Percentiles rank a stretch among this genome's conserved stretches.
Evolutionary conservation across 805 yeast species (phyloP).

Genomic region (Maudiozyma bulderi): DNA sequence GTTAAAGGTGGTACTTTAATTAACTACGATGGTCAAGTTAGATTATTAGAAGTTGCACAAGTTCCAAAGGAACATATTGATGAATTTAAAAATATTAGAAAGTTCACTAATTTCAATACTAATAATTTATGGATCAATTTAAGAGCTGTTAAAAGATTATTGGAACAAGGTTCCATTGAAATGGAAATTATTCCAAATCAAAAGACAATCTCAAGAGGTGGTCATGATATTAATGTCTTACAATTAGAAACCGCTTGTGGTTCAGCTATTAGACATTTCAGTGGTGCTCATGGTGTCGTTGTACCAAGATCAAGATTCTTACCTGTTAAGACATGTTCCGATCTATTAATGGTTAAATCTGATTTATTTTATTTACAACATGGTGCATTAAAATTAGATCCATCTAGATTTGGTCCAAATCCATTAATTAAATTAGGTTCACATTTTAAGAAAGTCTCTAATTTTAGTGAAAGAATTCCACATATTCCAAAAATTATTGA

Average conservation of each 20-base stretch:
- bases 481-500: slow-evolving; percentile 92
- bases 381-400: slow-evolving; percentile 79
- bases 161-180: slow-evolving; percentile 71
- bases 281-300: slow-evolving; percentile 93
- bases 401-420: slow-evolving; percentile 77
- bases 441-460: slow-evolving; percentile 90
- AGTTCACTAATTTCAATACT: slow-evolving; percentile 96
- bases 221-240: slow-evolving; percentile 75
- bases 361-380: slow-evolving; percentile 86
- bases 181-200: slow-evolving; percentile 94
- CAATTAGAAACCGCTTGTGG: slow-evolving; percentile 99
- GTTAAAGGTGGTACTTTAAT: slow-evolving; percentile 99
- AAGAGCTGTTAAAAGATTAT: slow-evolving; percentile 85
- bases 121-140: slow-evolving; percentile 96
- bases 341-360: slow-evolving; percentile 85
- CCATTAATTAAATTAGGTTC: slow-evolving; percentile 95
- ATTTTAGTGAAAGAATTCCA: slow-evolving; percentile 71
- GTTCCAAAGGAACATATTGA: slow-evolving; percentile 98
- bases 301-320: slow-evolving; percentile 97
- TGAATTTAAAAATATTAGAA: slow-evolving; percentile 95
- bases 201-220: slow-evolving; percentile 65
- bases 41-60: slow-evolving; percentile 84
- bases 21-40: slow-evolving; percentile 88
- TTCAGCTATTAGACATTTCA: slow-evolving; percentile 94
- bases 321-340: slow-evolving; percentile 97